Base-by-base conservation (phyloP, 2,329 filamentous ascomycete species). In the Exophiala bonariae region DNA sequence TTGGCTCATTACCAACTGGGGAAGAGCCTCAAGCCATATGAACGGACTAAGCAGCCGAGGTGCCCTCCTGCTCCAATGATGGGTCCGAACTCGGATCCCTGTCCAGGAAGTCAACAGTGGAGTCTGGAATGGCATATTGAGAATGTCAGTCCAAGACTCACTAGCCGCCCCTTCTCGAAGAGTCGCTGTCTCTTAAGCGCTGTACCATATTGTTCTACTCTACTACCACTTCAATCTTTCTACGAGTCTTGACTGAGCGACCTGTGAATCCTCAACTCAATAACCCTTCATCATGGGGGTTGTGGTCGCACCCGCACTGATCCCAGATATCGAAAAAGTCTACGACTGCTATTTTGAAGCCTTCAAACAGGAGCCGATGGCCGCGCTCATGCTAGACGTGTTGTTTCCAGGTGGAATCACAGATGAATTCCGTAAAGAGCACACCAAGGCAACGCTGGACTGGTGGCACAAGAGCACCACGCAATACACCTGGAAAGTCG, bases 401-500 rank as follows among this genome's bases (percentile, higher is more conserved):
- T 54, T 66, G 63, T n/a, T 71, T 64, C 20, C 73, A 69, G 54
- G 68, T 64, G 3, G 63, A 54, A 30, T 72, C 32, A 50, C 50
- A 11, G 43, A 48, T 4, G 52, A 55, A 16, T 74, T 74, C 59
- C 69, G 73, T 31, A 66, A 70, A 44, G 65, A 61, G 3, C 75
- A 77, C 52, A 63, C 71, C 20, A 61, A 61, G 2, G 70, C 68
- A 16, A 74, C 70, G 1, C 55, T 71, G 11, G 63, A 71, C 41
- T 66, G 61, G 32, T 66, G 63, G 65, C 59, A 67, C n/a, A 65
- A 61, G 10, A 66, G 61, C 47, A 48, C 28, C 14, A 28, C 61
- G 14, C 73, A 77, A 50, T 75, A 76, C 60, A 77, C 73, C 1
- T 64, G 68, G 50, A 77, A 77, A 60, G 73, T 69, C 41, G 63